phyloP scores from a whole-genome alignment of 352 stramenopile species.

The Globisporangium nodosum region DNA sequence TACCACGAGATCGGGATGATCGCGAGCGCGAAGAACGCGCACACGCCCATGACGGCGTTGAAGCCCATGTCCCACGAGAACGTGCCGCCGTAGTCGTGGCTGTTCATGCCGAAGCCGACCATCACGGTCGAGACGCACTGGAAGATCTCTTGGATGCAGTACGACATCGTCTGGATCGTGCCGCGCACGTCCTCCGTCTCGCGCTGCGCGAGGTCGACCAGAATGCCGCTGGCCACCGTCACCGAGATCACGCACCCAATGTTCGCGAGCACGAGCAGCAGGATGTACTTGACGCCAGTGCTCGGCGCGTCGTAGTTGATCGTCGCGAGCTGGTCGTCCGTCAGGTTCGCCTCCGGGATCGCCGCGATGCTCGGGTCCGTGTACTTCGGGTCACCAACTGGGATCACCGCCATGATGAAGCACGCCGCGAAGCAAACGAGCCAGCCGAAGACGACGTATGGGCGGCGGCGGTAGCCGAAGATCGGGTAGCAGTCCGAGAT shows the following conservation, averaged over 20 bases:
- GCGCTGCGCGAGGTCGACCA: slow-evolving; percentile 59
- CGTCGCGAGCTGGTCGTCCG: slow-evolving; percentile 26
- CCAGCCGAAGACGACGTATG: slow-evolving; percentile 68
- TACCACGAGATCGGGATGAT: slow-evolving; percentile 38
- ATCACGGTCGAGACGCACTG: slow-evolving; percentile 39
- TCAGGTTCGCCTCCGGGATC: slow-evolving; percentile 26
- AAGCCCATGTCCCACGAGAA: slow-evolving; percentile 48
- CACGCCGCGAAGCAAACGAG: slow-evolving; percentile 23
- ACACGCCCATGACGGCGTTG: slow-evolving; percentile 44
- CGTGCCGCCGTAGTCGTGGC: slow-evolving; percentile 40
- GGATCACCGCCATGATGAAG: slow-evolving; percentile 30
- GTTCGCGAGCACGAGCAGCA: slow-evolving; percentile 59
- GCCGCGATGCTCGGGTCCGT: slow-evolving; percentile 27
- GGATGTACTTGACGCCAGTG: slow-evolving; percentile 41
- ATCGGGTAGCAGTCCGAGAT: slow-evolving; percentile 35
- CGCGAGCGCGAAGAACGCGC: slow-evolving; percentile 23
- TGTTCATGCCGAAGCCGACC: slow-evolving; percentile 55
- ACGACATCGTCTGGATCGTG: slow-evolving; percentile 54
- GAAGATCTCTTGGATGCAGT: slow-evolving; percentile 26
- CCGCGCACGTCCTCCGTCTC: slow-evolving; percentile 41
- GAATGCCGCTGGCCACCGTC: slow-evolving; percentile 34
- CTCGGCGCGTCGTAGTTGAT: slow-evolving; percentile 44
- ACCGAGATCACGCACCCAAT: slow-evolving; percentile 49
- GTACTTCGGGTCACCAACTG: slow-evolving; percentile 53
- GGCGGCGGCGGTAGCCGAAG: slow-evolving; percentile 30